Evolutionary conservation across 106 monocot genomes (phyloP).

Genomic region (Dendrobium catenatum): DNA sequence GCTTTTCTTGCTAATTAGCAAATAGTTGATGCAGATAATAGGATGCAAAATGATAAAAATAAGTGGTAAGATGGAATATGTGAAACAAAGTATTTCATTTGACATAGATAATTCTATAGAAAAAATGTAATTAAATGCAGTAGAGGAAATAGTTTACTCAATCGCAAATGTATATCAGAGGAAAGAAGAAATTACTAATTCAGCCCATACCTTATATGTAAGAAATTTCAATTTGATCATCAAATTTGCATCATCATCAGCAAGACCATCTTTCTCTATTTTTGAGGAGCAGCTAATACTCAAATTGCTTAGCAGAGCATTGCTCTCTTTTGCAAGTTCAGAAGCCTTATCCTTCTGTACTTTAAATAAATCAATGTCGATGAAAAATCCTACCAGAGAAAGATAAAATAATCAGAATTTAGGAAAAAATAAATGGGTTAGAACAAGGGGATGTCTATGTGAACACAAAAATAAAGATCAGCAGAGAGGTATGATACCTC

Average conservation of each 20-base stretch:
- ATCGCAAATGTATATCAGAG: not conserved
- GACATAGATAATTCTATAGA: not conserved
- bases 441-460: not conserved
- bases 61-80: no score
- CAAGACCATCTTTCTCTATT: constrained; percentile 52
- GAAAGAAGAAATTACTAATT: not conserved
- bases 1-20: not conserved
- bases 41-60: not conserved
- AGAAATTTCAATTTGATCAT: constrained; percentile 99
- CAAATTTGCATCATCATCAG: constrained; percentile 93
- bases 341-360: constrained; percentile 54
- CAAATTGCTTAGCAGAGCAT: constrained; percentile 34
- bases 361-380: constrained; percentile 89
- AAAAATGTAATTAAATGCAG: not conserved
- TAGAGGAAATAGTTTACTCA: not conserved
- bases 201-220: constrained; percentile 70
- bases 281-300: constrained; percentile 28
- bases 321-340: constrained; percentile 46
- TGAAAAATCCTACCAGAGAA: constrained; percentile 78
- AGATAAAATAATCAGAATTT: constrained; percentile 5
- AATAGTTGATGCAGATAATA: not conserved
- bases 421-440: not conserved
- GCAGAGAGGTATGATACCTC: constrained; percentile 35
- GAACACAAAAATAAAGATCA: not conserved
- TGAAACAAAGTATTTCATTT: not conserved